Base-by-base conservation (phyloP, 768 basidiomycete species). In the Leccinum longicurvipes region DNA sequence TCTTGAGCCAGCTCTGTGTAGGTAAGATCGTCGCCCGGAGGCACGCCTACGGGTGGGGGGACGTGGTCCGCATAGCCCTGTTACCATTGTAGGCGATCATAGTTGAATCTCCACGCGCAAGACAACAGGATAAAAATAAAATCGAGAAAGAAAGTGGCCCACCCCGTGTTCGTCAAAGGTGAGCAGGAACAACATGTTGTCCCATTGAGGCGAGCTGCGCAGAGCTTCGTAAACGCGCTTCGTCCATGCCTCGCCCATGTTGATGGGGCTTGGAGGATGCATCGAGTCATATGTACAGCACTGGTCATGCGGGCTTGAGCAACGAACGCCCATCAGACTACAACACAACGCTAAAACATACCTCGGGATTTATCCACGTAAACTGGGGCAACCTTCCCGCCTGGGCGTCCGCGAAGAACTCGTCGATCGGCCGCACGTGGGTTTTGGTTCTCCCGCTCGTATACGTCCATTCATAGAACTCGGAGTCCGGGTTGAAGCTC, bases 101-200 rank as follows among this genome's bases (percentile, higher is more conserved):
- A 4, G 1, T 0, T 63, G n/a, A 55, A 29, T 44, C 17, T 21
- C 25, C 27, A n/a, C 10, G 50, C 17, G 2, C 19, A 36, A 2
- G 25, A 29, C 10, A 9, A 23, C 19, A 19, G 19, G n/a, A 41
- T 19, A 41, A 41, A 41, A 19, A 41, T 10, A 41, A 0, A 19
- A 41, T 11, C 10, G 52, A 15, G 14, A 17, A 23, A 4, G 10
- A 2, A 14, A 14, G 5, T 4, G 17, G 61, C 65, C 17, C 41
- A 67, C 65, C 3, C 66, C 66, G 4, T 67, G 66, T 24, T 67
- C 66, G n/a, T 67, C 66, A 48, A 67, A 67, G 6, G 66, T 63
- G 36, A 68, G 14, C 2, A 67, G 14, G n/a, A 67, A 68, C 8
- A 67, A 57, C 1, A 42, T 44, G 14, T 28, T 34, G 1, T 66